Percentiles rank a stretch among this genome's conserved stretches.
Evolutionary conservation across 371 early-diverging fungal genomes (phyloP).

Genomic region (Umbelopsis sp.): DNA sequence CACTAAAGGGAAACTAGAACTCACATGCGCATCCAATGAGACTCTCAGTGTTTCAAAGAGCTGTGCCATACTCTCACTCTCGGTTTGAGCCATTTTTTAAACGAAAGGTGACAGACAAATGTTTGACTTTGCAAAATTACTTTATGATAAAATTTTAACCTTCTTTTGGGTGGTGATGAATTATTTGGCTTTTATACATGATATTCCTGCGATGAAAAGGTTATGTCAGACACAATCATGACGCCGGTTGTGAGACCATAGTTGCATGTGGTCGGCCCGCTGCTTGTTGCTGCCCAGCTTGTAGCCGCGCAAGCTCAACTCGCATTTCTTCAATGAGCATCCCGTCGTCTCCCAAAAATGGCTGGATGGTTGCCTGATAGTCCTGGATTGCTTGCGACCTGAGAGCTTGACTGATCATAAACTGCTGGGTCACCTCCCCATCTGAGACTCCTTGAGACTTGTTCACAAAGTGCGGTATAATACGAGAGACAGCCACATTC

Average conservation of each 20-base stretch:
- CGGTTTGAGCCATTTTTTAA: constrained; percentile 20
- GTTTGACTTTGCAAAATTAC: no score
- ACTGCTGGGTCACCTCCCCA: neutral
- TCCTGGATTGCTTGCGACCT: neutral
- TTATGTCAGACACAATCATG: neutral
- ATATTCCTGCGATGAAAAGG: no score
- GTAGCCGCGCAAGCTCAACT: neutral
- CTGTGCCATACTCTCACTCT: neutral
- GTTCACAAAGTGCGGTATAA: neutral
- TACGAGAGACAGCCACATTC: neutral
- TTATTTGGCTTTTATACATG: no score
- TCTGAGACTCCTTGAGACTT: neutral
- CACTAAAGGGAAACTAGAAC: neutral
- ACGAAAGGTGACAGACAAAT: no score
- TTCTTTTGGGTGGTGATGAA: no score
- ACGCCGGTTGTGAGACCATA: neutral
- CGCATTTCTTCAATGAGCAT: constrained; percentile 9
- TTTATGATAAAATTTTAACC: no score
- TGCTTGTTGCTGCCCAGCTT: neutral
- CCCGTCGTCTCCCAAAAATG: constrained; percentile 7
- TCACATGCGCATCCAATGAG: constrained; percentile 41
- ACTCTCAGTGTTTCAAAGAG: constrained; percentile 35
- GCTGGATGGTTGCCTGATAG: neutral
- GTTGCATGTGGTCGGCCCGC: neutral
- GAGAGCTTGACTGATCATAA: neutral